phyloP scores from a whole-genome alignment of 805 yeast genomes.

The Danielia oregonensis region DNA sequence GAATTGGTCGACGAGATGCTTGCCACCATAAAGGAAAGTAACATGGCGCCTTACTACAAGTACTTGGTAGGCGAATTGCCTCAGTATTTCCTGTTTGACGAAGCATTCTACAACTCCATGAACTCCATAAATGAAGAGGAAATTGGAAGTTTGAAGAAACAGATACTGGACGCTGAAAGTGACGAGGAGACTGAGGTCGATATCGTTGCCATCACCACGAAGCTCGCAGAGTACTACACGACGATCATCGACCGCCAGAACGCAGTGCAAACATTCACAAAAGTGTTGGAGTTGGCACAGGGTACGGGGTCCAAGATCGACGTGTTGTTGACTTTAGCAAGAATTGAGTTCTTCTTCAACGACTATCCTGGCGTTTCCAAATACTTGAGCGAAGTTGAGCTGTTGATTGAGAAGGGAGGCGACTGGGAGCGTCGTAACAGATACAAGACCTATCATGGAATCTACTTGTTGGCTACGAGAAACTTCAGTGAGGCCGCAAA shows the following conservation, averaged over 20 bases:
- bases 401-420: constrained; percentile 90
- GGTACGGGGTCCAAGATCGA: constrained; percentile 91
- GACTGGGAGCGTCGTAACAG: constrained; percentile 99
- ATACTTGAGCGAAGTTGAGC: constrained; percentile 68
- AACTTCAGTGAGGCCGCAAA: constrained; percentile 83
- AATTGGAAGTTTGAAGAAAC: constrained; percentile 50
- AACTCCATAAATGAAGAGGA: constrained; percentile 50
- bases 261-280: constrained; percentile 62
- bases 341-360: constrained; percentile 86
- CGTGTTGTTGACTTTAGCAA: constrained; percentile 70
- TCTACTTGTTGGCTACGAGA: constrained; percentile 79
- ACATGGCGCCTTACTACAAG: constrained; percentile 81
- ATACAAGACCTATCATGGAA: constrained; percentile 86
- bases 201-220: constrained; percentile 67
- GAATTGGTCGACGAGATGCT: constrained; percentile 46
- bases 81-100: constrained; percentile 54
- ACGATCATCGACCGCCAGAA: constrained; percentile 75
- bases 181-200: constrained; percentile 88
- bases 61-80: constrained; percentile 44
- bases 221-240: constrained; percentile 86
- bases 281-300: constrained; percentile 75
- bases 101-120: constrained; percentile 49
- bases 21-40: constrained; percentile 51
- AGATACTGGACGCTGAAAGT: constrained; percentile 50
- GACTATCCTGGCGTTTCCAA: constrained; percentile 68